Conservation (phyloP, 768 basidiomycete genomes). For the Scleroderma citrinum region DNA sequence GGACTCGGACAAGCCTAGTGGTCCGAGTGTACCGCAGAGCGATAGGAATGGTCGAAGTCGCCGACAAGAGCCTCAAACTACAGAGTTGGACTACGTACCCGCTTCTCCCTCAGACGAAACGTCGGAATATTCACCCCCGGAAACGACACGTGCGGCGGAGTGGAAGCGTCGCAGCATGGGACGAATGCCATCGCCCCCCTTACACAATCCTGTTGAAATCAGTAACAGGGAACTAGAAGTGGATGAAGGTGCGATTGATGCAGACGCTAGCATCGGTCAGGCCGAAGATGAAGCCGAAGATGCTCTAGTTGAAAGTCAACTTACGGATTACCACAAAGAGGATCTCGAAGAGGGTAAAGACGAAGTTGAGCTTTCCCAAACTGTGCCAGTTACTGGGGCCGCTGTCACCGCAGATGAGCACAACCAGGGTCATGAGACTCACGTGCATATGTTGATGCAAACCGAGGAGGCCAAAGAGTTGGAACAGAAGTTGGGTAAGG, state of each 20-base stretch:
- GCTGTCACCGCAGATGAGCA: neutral
- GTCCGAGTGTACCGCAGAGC: neutral
- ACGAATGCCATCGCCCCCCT: neutral
- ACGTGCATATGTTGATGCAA: neutral
- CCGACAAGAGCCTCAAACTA: neutral
- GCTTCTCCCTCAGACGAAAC: constrained; percentile 10
- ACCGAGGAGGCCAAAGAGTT: constrained; percentile 8
- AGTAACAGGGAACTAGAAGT: neutral
- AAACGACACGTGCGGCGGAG: constrained; percentile 22
- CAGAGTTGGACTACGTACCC: constrained; percentile 8
- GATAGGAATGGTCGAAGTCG: neutral
- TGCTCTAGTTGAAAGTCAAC: neutral
- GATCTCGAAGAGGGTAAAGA: neutral
- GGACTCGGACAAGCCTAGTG: constrained; percentile 6
- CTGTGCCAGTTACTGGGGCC: no score
- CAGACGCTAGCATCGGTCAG: neutral
- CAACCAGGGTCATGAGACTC: neutral
- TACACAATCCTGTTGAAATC: neutral
- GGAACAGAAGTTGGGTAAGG: constrained; percentile 14
- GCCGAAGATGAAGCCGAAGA: neutral
- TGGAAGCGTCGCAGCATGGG: constrained; percentile 15
- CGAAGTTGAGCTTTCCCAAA: no score
- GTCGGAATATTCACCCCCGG: constrained; percentile 23
- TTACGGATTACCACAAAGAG: neutral
- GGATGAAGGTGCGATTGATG: neutral